A percentile compares a stretch with the other conserved stretches of the same genome.
phyloP scores from a whole-genome alignment of 2,329 filamentous ascomycete genomes.

The Aureobasidium sp. region DNA sequence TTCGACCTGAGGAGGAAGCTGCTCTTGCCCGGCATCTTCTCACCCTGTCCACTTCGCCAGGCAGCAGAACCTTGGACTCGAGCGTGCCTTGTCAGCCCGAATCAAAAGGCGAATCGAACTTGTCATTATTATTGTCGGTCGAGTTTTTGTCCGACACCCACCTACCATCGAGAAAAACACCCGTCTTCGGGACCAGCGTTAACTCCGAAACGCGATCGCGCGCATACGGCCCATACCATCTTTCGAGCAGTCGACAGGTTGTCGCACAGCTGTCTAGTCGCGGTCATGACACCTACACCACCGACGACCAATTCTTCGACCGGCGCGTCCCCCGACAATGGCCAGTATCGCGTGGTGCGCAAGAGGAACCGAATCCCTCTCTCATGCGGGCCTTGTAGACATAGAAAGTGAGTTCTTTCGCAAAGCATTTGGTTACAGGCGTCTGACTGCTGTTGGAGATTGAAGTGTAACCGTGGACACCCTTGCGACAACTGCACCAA shows the following conservation, averaged over 20 bases:
- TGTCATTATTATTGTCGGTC: not conserved
- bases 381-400: conserved; percentile 83
- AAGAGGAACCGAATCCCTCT: conserved; percentile 88
- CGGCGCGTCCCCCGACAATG: conserved; percentile 67
- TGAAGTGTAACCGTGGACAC: conserved; percentile 87
- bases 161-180: not conserved
- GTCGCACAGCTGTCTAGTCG: not conserved
- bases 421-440: not conserved
- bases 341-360: conserved; percentile 77
- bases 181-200: not conserved
- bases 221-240: not conserved
- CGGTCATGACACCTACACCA: conserved; percentile 59
- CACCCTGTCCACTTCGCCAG: not conserved
- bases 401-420: conserved; percentile 63
- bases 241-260: not conserved
- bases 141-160: not conserved
- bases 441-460: conserved; percentile 39
- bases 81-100: not conserved
- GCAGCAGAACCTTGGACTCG: not conserved
- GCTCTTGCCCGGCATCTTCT: not conserved
- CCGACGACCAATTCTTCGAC: conserved; percentile 69
- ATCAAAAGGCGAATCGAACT: not conserved
- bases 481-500: conserved; percentile 95
- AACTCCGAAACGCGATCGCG: conserved; percentile 1
- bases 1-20: not conserved